phyloP scores from a whole-genome alignment of 1,284 basidiomycete species.

The Ceratobasidium sp. region DNA sequence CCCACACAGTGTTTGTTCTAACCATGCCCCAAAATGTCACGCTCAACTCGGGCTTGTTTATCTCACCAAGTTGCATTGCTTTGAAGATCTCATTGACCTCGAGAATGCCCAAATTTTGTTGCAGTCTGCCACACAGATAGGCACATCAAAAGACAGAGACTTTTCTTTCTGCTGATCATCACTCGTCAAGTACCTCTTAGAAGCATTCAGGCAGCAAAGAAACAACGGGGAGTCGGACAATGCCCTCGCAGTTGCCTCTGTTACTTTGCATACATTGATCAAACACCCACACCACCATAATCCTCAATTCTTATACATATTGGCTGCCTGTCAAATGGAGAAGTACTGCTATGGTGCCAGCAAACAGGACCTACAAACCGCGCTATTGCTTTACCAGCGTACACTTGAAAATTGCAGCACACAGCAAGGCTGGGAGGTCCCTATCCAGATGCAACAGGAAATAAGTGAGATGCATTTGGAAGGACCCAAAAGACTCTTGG shows the following conservation, averaged over 20 bases:
- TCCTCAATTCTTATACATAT: background rate
- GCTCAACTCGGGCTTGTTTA: background rate
- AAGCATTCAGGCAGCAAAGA: background rate
- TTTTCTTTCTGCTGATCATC: background rate
- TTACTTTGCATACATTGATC: background rate
- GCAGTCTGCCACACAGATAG: background rate
- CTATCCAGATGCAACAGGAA: background rate
- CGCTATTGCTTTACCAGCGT: background rate
- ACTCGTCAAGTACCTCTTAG: background rate
- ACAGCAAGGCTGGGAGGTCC: background rate
- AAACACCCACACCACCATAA: background rate
- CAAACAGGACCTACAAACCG: background rate
- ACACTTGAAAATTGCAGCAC: background rate
- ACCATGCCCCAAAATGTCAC: background rate
- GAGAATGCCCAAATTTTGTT: background rate
- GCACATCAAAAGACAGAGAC: background rate
- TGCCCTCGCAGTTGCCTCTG: background rate
- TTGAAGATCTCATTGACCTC: slow-evolving; percentile 15
- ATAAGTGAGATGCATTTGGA: background rate
- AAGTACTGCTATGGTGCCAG: background rate
- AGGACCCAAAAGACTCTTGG: background rate
- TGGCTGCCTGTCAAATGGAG: background rate
- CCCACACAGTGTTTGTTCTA: too few species aligned
- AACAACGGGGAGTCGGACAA: background rate
- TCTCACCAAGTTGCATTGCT: background rate